Base-by-base conservation (phyloP, 495 filamentous ascomycete species). In the Beverwykella pulmonaria region DNA sequence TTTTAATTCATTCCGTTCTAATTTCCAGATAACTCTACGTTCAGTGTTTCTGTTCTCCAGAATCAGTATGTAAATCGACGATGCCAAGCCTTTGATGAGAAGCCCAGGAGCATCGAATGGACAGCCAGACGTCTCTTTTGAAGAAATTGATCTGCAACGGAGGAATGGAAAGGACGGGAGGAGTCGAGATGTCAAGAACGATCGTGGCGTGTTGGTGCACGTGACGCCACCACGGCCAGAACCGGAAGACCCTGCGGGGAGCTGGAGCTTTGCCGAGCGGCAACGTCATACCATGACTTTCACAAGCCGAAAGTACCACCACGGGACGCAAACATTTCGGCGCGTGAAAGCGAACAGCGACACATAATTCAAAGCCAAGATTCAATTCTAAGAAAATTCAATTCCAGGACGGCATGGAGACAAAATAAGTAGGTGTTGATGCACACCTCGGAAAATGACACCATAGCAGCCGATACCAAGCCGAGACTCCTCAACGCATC, bases 391-490 rank as follows among this genome's bases (percentile, higher is more conserved):
- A 10, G 6, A 14, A 44, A 2, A 12, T n/a, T 44, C 15, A 9
- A 3, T 3, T 44, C 8, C 39, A n/a, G 39, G 6, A 14, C 39
- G 17, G 17, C 17, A 14, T 2, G 17, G 17, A 44, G 2, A n/a
- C 5, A 44, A 10, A 4, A 10, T 3, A 44, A n/a, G 8, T 44
- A 44, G 8, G 6, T 44, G 8, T 44, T 9, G 5, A 10, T 9
- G 17, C 17, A n/a, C 15, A 44, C 8, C 39, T 44, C 65, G 65
- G 59, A 63, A 63, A 68, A 63, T 6, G 29, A 15, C 52, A 63
- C 65, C 65, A 53, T 62, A 57, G 59, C 65, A 68, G 65, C 65
- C 65, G 65, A 68, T 62, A 34, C 17, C 39, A 41, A 34, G n/a
- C 65, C 65, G 65, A 58, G 30, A 29, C 30, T n/a, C 23, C 26